A percentile compares a stretch with the other conserved stretches of the same genome.
phyloP scores from a whole-genome alignment of 345 rosid genomes.

The Boechera retrofracta region DNA sequence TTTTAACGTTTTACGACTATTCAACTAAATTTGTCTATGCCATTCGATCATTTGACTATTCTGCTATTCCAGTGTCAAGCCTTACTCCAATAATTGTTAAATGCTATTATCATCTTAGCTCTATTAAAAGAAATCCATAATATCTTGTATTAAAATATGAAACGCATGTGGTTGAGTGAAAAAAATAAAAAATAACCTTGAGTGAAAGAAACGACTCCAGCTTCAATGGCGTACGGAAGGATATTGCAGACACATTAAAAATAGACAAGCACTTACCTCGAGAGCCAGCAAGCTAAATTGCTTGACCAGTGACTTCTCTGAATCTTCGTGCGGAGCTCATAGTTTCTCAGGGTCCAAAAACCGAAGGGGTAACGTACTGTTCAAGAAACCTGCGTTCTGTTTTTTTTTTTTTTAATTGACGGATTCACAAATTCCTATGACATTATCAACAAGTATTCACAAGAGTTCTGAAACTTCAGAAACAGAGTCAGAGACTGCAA shows the following conservation, averaged over 20 bases:
- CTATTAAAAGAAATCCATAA: not conserved
- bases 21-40: not conserved
- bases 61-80: not conserved
- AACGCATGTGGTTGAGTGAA: conserved; percentile 25
- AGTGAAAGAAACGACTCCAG: conserved; percentile 30
- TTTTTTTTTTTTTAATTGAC: too few relatives aligned
- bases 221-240: conserved; percentile 37
- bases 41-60: not conserved
- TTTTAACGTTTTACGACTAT: not conserved
- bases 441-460: conserved; percentile 26
- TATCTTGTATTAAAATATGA: not conserved
- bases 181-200: not conserved
- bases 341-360: conserved; percentile 24
- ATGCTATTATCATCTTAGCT: not conserved
- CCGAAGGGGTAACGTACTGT: conserved; percentile 38
- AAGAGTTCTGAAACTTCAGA: conserved; percentile 17
- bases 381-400: conserved; percentile 21
- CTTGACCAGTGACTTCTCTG: conserved; percentile 34
- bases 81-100: not conserved
- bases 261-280: conserved; percentile 27
- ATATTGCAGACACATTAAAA: conserved; percentile 11
- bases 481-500: conserved; percentile 32
- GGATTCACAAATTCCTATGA: conserved; percentile 28
- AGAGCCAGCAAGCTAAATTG: conserved; percentile 25
- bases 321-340: conserved; percentile 32